Base-by-base conservation (phyloP, 441 rosid species). In the Codiaeum variegatum region DNA sequence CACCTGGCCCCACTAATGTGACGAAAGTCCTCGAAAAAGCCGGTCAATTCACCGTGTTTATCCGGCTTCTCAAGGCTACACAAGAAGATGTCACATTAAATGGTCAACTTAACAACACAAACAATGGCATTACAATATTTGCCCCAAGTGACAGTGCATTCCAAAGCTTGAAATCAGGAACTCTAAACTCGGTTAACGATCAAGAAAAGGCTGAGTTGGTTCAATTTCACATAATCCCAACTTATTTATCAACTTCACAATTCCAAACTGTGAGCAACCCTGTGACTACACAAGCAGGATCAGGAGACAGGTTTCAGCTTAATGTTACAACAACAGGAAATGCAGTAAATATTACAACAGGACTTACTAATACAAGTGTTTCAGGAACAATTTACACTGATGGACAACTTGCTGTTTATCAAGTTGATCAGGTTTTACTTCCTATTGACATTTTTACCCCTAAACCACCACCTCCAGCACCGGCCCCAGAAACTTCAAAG, bases 211-310 rank as follows among this genome's bases (percentile, higher is more conserved):
- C 81, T 1, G 92, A 88, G 77, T 78, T 91, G 4, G 77, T 91
- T 52, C 97, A 90, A 75, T 94, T 88, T 69, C 97, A 94, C n/a
- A 84, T 91, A 16, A 72, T 92, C 72, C 94, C 97, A 15, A 77
- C 77, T 18, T 87, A 78, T 70, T 71, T 91, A 6, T 73, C 96
- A 0, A 62, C 80, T 64, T 69, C 95, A 3, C 90, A 88, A 63
- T 92, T 92, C 80, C 97, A 92, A 73, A 92, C 96, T 0, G 79
- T 87, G 7, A 94, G 97, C 56, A 94, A 94, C 66, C 98, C 98
- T 4, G 81, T 92, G 29, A 78, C 81, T 63, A 94, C 98, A 1
- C 89, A 89, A 34, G 99, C 97, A 3, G 97, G 98, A 6, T 90
- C 83, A 18, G 83, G 81, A 0, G 82, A 80, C 7, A 81, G 87